Conservation (phyloP, 352 stramenopile genomes). For the Phytophthora pseudosyringae region DNA sequence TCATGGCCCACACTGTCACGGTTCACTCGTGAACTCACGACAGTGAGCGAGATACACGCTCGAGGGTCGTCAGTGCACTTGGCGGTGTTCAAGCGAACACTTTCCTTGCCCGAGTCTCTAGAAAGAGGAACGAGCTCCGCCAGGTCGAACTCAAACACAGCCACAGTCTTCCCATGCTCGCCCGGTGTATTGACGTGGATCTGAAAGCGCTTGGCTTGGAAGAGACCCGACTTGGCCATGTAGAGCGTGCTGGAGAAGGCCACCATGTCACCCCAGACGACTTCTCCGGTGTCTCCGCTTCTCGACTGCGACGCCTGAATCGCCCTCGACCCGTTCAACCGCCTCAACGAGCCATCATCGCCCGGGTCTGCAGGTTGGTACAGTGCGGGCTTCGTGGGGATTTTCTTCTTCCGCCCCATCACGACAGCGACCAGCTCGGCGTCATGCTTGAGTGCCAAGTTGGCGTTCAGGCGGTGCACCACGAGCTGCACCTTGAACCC, state of each 20-base stretch:
- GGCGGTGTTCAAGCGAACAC: constrained; percentile 53
- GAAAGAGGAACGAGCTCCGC: constrained; percentile 66
- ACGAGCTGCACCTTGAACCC: constrained; percentile 80
- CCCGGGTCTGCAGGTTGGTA: constrained; percentile 46
- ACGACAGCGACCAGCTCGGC: constrained; percentile 67
- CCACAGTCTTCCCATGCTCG: constrained; percentile 63
- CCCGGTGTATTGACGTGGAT: constrained; percentile 51
- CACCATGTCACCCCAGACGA: constrained; percentile 78
- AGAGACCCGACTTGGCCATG: constrained; percentile 74
- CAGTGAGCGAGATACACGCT: constrained; percentile 67
- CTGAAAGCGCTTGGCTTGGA: constrained; percentile 73
- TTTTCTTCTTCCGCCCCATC: constrained; percentile 76
- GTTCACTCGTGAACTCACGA: constrained; percentile 59
- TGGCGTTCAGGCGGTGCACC: constrained; percentile 67
- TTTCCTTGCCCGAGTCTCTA: constrained; percentile 72
- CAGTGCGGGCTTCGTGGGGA: constrained; percentile 57
- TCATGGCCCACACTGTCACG: constrained; percentile 20
- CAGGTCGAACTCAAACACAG: constrained; percentile 74
- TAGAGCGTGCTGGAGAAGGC: constrained; percentile 80
- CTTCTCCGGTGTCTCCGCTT: constrained; percentile 49
- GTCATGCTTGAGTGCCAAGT: constrained; percentile 52
- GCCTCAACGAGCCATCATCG: constrained; percentile 35
- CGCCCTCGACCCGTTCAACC: constrained; percentile 31
- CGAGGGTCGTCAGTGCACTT: constrained; percentile 65
- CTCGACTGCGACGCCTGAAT: constrained; percentile 36